phyloP scores from a whole-genome alignment of 345 rosid species.

The Cardiospermum halicacabum region DNA sequence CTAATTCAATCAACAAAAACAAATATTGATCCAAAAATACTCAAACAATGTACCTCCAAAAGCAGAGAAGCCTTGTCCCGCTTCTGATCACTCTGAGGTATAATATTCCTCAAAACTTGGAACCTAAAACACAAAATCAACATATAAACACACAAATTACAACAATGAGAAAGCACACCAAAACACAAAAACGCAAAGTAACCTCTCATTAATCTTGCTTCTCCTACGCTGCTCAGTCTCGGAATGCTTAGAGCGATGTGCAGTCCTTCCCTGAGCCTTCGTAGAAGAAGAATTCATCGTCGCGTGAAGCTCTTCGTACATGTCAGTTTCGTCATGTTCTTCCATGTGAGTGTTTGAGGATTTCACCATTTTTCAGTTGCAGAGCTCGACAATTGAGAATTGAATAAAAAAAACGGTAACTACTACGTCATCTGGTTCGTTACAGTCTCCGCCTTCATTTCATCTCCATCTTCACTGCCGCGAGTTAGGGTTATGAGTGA shows the following conservation, averaged over 20 bases:
- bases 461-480: no score
- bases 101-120: constrained; percentile 71
- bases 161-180: neutral
- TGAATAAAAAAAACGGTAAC: no score
- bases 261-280: constrained; percentile 35
- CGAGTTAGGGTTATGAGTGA: no score
- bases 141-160: no score
- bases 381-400: neutral
- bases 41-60: constrained; percentile 47
- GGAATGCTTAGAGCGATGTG: constrained; percentile 66
- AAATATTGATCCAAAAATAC: no score
- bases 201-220: constrained; percentile 87
- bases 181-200: neutral
- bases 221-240: constrained; percentile 88
- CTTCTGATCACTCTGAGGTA: constrained; percentile 79
- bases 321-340: constrained; percentile 51
- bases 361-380: constrained; percentile 33
- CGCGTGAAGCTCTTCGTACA: constrained; percentile 32
- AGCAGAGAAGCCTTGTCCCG: constrained; percentile 84
- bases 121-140: constrained; percentile 39
- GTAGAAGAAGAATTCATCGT: constrained; percentile 33
- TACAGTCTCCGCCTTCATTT: no score
- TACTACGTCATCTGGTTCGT: no score
- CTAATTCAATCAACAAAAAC: no score
- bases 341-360: constrained; percentile 40